Evolutionary conservation across 2,329 filamentous ascomycete species (phyloP), one percentile per base, ranked within the genome.

Genomic region (Elsinoe fawcettii): DNA sequence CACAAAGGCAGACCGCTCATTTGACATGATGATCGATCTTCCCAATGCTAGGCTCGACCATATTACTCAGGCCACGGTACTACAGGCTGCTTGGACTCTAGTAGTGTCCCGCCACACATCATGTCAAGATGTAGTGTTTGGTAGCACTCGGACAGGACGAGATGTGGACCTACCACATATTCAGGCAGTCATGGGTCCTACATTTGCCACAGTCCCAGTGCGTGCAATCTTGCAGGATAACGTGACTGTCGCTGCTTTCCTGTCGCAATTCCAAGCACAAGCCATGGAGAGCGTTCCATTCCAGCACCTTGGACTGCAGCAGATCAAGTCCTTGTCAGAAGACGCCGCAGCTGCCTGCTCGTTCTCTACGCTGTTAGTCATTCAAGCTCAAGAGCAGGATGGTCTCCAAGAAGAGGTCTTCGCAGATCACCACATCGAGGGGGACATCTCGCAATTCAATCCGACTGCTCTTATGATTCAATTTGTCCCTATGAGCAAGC

Each of bases 321-420:
- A 23, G 11, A 55, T 55, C 27, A 41, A 39, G 14, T 5, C 34
- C 5, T 11, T 55, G 5, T 39, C 34, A 3, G 16, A 5, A n/a
- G 36, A 55, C 6, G 23, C 34, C n/a, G 37, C 34, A n/a, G 53
- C 34, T 12, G 53, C 53, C n/a, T 55, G 53, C n/a, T n/a, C 25
- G 8, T 55, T 55, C 12, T 30, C 36, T 8, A 55, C 34, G 14
- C 18, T 55, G 14, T 37, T 55, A 8, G 53, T 55, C 7, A 27
- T 55, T 12, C 53, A 55, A 30, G 14, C 23, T n/a, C 34, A 22
- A 7, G 12, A 30, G 12, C 36, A 27, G 23, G 20, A 27, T 5
- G 14, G 12, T 14, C 22, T 16, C 5, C 8, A n/a, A 8, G 23
- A 46, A 8, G 23, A 30, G 25, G 14, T 41, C 3, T 27, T 55